These are phyloP conservation scores for Yamadazyma kanchanaburiensis DNA, from an alignment of 1,139 yeast genomes.

Conservation along the genomic window DNA sequence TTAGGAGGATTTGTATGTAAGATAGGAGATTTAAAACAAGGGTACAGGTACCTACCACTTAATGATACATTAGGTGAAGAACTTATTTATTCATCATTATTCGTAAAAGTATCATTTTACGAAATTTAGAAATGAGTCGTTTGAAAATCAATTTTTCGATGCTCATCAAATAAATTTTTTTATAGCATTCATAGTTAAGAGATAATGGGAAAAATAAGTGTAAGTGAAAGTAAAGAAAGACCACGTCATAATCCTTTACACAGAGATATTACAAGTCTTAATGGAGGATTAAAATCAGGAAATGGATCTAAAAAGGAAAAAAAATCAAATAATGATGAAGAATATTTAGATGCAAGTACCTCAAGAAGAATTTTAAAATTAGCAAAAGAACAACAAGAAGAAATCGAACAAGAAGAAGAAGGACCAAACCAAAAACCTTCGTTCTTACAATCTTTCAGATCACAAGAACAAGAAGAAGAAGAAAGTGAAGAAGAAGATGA, in stretches of 20 bases:
- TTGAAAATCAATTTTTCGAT: conserved; percentile 1
- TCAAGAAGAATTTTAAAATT: conserved; percentile 84
- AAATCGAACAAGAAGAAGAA: conserved; percentile 64
- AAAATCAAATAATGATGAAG: conserved; percentile 54
- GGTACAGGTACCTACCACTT: conserved; percentile 78
- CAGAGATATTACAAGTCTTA: conserved; percentile 68
- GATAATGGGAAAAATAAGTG: conserved; percentile 65
- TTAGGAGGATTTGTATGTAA: conserved; percentile 62
- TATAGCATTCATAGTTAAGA: no score
- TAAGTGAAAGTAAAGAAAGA: conserved; percentile 46
- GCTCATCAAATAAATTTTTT: conserved; percentile 4
- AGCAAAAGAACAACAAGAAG: conserved; percentile 92
- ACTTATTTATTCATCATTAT: conserved; percentile 72
- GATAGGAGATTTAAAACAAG: conserved; percentile 58
- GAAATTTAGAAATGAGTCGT: no score
- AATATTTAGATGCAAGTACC: conserved; percentile 72
- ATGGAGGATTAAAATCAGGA: conserved; percentile 61
- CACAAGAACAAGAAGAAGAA: conserved; percentile 33
- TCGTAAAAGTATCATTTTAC: conserved; percentile 47
- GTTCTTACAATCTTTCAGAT: conserved; percentile 23
- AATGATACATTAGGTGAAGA: conserved; percentile 79
- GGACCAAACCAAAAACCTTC: conserved; percentile 12
- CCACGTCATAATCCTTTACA: conserved; percentile 74
- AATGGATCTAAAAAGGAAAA: conserved; percentile 18
- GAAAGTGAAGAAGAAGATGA: conserved; percentile 25